Evolutionary conservation across 768 basidiomycete species (phyloP).

Genomic region (Strobilomyces echinocephalus): DNA sequence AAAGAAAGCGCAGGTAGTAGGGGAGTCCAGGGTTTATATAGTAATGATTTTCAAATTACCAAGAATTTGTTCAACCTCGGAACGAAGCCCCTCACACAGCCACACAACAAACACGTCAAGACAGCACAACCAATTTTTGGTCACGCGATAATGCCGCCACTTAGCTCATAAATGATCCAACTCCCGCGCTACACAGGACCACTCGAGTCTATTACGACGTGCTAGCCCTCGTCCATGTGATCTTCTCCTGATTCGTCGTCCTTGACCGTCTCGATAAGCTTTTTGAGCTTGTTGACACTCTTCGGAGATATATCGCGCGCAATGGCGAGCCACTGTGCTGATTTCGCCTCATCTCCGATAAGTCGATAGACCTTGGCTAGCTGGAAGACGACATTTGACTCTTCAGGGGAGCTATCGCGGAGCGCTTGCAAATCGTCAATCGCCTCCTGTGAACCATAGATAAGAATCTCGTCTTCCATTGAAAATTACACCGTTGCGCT

Average conservation of each 20-base stretch:
- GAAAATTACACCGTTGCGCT: conserved; percentile 21
- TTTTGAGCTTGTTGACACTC: conserved; percentile 77
- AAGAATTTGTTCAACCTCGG: conserved; percentile 28
- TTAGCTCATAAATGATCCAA: neutral
- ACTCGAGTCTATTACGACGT: neutral
- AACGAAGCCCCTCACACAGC: conserved; percentile 29
- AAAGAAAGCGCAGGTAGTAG: conserved; percentile 22
- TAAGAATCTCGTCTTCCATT: conserved; percentile 16
- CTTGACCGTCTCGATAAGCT: conserved; percentile 64
- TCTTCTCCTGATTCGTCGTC: conserved; percentile 56
- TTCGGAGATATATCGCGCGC: conserved; percentile 95
- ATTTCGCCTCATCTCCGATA: conserved; percentile 71
- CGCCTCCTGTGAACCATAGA: conserved; percentile 54
- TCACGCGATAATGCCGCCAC: conserved; percentile 26
- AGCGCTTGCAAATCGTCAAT: conserved; percentile 77
- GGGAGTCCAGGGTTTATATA: conserved; percentile 41
- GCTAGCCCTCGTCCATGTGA: conserved; percentile 69
- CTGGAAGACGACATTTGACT: conserved; percentile 95
- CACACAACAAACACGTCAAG: conserved; percentile 23
- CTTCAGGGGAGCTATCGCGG: conserved; percentile 81
- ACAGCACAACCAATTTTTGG: conserved; percentile 12
- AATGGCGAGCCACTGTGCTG: conserved; percentile 79
- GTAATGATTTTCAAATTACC: conserved; percentile 29
- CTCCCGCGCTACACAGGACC: too few relatives aligned
- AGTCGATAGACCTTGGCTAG: conserved; percentile 88